Conservation (phyloP, 106 monocot species). For the Dactylorhiza incarnata region DNA sequence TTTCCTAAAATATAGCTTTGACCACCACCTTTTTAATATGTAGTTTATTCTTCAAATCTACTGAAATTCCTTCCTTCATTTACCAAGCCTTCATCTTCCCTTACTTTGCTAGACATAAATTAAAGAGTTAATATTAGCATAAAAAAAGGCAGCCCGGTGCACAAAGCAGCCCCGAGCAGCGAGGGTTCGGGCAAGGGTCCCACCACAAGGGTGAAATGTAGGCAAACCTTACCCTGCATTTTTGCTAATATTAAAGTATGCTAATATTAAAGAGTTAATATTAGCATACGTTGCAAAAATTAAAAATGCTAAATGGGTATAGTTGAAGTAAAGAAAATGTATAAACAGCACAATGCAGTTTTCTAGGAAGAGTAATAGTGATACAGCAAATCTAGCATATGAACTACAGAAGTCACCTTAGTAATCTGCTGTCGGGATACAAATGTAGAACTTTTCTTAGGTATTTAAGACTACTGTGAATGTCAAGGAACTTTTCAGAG, state of each 20-base stretch:
- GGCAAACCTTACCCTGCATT: no score
- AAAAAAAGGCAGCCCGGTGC: no score
- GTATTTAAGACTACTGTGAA: constrained; percentile 39
- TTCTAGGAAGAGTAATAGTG: not conserved
- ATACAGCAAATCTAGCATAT: not conserved
- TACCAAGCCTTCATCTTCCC: not conserved
- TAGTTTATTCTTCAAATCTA: not conserved
- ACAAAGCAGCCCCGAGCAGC: no score
- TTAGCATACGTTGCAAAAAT: not conserved
- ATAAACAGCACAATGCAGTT: not conserved
- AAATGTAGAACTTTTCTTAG: constrained; percentile 67
- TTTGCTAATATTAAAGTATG: no score
- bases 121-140: no score
- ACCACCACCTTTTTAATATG: not conserved
- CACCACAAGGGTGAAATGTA: no score
- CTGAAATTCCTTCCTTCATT: not conserved
- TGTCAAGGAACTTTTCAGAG: constrained; percentile 21
- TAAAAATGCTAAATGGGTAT: not conserved
- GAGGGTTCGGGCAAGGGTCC: no score
- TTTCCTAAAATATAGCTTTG: not conserved
- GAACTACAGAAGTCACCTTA: constrained; percentile 46
- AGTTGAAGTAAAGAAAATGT: not conserved
- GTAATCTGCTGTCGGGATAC: constrained; percentile 64
- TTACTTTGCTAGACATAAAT: not conserved
- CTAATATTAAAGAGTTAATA: no score